These are phyloP conservation scores for Lasiodiplodia sp. DNA, from an alignment of 2,329 filamentous ascomycete genomes.

Conservation along the genomic window DNA sequence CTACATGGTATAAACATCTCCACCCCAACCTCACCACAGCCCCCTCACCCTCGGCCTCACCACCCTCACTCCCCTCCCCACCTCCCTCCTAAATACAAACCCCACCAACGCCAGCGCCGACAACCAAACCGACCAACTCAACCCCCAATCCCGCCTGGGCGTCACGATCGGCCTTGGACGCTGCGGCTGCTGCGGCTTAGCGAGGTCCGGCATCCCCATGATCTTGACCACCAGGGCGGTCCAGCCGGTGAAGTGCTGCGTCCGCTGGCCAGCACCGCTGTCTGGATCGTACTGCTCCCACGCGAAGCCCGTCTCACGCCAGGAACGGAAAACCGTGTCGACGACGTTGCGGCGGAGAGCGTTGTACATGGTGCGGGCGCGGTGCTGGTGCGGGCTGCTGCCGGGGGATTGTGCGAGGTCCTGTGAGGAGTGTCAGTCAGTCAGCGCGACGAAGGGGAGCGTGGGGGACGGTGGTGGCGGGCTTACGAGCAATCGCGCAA, in stretches of 20 bases:
- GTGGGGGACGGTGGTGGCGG: background rate
- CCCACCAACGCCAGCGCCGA: no score
- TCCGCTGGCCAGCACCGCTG: constrained; percentile 90
- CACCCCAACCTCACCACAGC: no score
- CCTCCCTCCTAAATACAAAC: no score
- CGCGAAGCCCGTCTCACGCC: constrained; percentile 91
- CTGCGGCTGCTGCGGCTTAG: no score
- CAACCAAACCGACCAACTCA: no score
- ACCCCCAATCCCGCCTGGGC: no score
- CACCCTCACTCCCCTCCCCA: no score
- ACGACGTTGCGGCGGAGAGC: constrained; percentile 83
- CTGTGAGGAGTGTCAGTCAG: constrained; percentile 46
- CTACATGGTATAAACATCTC: no score
- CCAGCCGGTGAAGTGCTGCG: constrained; percentile 98
- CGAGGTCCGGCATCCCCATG: constrained; percentile 83
- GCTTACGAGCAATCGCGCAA: constrained; percentile 75
- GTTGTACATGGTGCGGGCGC: constrained; percentile 78
- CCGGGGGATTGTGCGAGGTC: constrained; percentile 65
- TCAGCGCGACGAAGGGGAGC: background rate
- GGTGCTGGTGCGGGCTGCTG: constrained; percentile 71
- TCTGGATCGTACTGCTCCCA: constrained; percentile 99
- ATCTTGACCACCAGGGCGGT: constrained; percentile 97
- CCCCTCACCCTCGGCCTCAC: no score
- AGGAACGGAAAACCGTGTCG: constrained; percentile 85
- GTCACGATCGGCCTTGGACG: no score